Base-by-base conservation (phyloP, 164 flowering plant genomes). In the Paratinospora sagittata region DNA sequence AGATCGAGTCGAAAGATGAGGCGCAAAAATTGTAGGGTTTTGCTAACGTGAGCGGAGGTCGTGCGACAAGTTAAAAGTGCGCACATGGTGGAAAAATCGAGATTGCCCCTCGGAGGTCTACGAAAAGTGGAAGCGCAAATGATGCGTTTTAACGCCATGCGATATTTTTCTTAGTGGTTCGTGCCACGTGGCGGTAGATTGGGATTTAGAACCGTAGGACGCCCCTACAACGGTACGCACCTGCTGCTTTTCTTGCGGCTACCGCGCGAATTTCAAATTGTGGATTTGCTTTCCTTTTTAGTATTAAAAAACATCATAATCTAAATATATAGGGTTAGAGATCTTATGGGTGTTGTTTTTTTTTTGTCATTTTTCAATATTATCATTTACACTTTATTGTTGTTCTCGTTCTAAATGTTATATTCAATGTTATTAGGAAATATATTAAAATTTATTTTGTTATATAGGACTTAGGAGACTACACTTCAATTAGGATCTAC, bases 11-110 rank as follows among this genome's bases (percentile, higher is more conserved):
- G 37, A 17, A 19, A 1, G 57, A 43, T 57, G 41, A 12, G 47
- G 74, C 23, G 67, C 43, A 24, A 71, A 60, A 6, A 19, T 60
- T 60, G 19, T 70, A 70, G 74, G 74, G 67, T 71, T 71, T 71
- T 47, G 68, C 68, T 71, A 64, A 47, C 10, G 49, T 63, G 21
- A 60, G 45, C 74, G 27, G 68, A 2, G 27, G n/a, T 6, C 4
- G 68, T 64, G 68, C 12, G 14, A 11, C 45, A 11, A 39, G 27
- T 36, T 55, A 57, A 70, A 30, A 11, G 33, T 34, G 39, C 72
- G 65, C 72, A 39, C 21, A 47, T 12, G 63, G 12, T 0, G 14
- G 34, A 11, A 24, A 24, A 24, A 30, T 24, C 64, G 26, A 61
- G 2, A 61, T 10, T 61, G 64, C 33, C 19, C 34, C 17, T 61